phyloP scores from a whole-genome alignment of 1,284 basidiomycete species.

The Marasmius oreades region DNA sequence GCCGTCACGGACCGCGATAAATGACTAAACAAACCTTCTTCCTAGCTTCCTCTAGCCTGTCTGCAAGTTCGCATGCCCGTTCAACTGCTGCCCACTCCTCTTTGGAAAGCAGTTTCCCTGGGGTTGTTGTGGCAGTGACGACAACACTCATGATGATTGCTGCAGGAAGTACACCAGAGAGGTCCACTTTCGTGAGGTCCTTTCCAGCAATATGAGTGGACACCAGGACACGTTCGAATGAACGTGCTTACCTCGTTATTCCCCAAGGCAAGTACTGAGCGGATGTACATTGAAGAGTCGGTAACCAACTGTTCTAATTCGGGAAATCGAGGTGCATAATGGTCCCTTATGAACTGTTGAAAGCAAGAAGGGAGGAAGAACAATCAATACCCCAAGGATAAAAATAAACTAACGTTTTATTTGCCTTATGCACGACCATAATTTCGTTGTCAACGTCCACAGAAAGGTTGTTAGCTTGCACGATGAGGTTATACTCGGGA shows the following conservation, averaged over 20 bases:
- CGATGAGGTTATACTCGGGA: slow-evolving; percentile 95
- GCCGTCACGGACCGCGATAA: slow-evolving; percentile 24
- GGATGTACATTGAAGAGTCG: slow-evolving; percentile 91
- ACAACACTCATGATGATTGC: slow-evolving; percentile 96
- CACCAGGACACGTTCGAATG: slow-evolving; percentile 6
- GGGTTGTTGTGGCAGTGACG: slow-evolving; percentile 90
- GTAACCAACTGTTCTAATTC: slow-evolving; percentile 94
- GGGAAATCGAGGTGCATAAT: slow-evolving; percentile 94
- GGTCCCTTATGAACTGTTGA: slow-evolving; percentile 91
- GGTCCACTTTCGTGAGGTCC: slow-evolving; percentile 82
- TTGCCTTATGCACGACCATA: slow-evolving; percentile 91
- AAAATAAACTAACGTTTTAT: slow-evolving; percentile 27
- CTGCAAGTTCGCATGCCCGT: slow-evolving; percentile 85
- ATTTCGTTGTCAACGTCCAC: slow-evolving; percentile 99
- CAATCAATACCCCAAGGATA: slow-evolving; percentile 43
- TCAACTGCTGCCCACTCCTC: slow-evolving; percentile 80
- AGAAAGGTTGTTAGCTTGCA: slow-evolving; percentile 95
- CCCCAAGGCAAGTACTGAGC: slow-evolving; percentile 84
- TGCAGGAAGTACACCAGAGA: slow-evolving; percentile 81
- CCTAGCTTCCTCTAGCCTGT: slow-evolving; percentile 83
- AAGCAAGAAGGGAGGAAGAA: slow-evolving; percentile 14
- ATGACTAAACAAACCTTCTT: slow-evolving; percentile 55
- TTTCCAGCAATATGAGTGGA: slow-evolving; percentile 22
- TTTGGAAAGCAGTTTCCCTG: slow-evolving; percentile 71
- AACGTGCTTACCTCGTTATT: slow-evolving; percentile 66